These are phyloP conservation scores for Fusarium sp. DNA, from an alignment of 2,329 filamentous ascomycete genomes.

Conservation along the genomic window DNA sequence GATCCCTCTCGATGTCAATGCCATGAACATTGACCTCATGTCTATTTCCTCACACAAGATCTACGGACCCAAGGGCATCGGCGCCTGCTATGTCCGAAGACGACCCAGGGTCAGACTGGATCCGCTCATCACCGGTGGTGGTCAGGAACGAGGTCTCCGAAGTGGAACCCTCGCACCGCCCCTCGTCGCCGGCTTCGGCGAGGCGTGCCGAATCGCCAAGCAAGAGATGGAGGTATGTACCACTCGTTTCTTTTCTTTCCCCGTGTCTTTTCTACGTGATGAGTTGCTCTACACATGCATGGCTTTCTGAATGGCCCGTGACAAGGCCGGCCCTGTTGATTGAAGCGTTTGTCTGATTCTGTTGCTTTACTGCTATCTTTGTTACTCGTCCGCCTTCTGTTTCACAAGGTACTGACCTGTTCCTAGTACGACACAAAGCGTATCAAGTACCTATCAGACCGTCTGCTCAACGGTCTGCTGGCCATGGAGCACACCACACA, in stretches of 20 bases:
- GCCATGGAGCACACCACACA: constrained; percentile 91
- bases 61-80: constrained; percentile 96
- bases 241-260: constrained; percentile 29
- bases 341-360: constrained; percentile 75
- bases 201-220: constrained; percentile 91
- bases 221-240: constrained; percentile 88
- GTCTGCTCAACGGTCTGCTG: constrained; percentile 84
- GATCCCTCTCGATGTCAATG: constrained; percentile 95
- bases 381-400: constrained; percentile 4
- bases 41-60: constrained; percentile 99
- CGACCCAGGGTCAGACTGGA: constrained; percentile 93
- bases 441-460: constrained; percentile 84
- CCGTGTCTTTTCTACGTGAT: constrained; percentile 66
- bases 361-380: background rate
- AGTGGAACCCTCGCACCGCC: constrained; percentile 94
- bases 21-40: constrained; percentile 98
- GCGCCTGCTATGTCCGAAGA: constrained; percentile 94
- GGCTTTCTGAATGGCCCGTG: constrained; percentile 85
- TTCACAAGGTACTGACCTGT: constrained; percentile 23
- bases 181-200: constrained; percentile 91
- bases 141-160: constrained; percentile 93
- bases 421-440: constrained; percentile 91
- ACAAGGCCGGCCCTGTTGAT: constrained; percentile 69
- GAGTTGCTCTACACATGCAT: constrained; percentile 88
- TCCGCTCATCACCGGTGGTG: constrained; percentile 94